Percentiles rank a stretch among this genome's conserved stretches.
Conservation (phyloP, 768 basidiomycete genomes). For the Rhodotorula paludigena region DNA sequence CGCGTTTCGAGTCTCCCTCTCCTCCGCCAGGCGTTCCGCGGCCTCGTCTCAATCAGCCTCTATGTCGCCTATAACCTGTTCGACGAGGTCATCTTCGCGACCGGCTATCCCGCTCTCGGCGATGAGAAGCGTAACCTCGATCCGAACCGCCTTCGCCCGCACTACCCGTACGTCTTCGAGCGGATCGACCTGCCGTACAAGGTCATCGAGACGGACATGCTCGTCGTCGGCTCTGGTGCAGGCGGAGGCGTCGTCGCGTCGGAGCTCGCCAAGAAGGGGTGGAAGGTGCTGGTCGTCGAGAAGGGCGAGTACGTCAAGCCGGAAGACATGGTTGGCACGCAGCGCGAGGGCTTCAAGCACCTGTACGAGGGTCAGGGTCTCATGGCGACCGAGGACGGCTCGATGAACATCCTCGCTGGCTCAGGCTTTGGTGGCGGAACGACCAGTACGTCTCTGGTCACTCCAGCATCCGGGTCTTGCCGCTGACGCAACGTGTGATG, state of each 20-base stretch:
- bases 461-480: not conserved
- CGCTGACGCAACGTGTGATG: not conserved
- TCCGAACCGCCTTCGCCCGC: slow-evolving; percentile 6
- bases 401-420: slow-evolving; percentile 41
- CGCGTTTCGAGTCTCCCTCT: slow-evolving; percentile 14
- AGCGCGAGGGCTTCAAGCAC: slow-evolving; percentile 16
- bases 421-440: slow-evolving; percentile 42
- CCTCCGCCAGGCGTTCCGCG: slow-evolving; percentile 26
- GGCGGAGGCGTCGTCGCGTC: slow-evolving; percentile 41
- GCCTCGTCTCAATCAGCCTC: slow-evolving; percentile 16
- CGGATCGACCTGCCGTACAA: not conserved
- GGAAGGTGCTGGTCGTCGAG: slow-evolving; percentile 39
- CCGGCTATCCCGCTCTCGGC: slow-evolving; percentile 17
- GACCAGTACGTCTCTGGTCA: slow-evolving; percentile 9
- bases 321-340: slow-evolving; percentile 30
- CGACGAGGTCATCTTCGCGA: slow-evolving; percentile 19
- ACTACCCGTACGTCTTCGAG: slow-evolving; percentile 27
- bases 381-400: slow-evolving; percentile 39
- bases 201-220: slow-evolving; percentile 39
- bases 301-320: slow-evolving; percentile 40
- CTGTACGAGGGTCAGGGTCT: slow-evolving; percentile 40
- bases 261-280: slow-evolving; percentile 33
- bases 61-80: slow-evolving; percentile 23
- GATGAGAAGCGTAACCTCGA: slow-evolving; percentile 22
- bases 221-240: slow-evolving; percentile 40